Conservation (phyloP, 2,329 filamentous ascomycete species). For the Penicillium carneum region DNA sequence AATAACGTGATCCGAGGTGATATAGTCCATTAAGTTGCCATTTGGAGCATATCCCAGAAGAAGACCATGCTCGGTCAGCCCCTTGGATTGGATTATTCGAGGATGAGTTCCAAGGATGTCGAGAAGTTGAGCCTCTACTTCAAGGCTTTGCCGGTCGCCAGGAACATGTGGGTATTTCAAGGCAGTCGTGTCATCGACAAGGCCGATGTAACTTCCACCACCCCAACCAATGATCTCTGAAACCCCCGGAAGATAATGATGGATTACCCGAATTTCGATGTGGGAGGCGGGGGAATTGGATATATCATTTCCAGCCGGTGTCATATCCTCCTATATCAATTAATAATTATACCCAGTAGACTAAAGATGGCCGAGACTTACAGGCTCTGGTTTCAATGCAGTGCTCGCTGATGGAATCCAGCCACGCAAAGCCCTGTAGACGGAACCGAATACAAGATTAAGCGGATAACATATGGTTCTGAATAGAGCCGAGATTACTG, state of each 20-base stretch:
- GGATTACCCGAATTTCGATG: constrained; percentile 9
- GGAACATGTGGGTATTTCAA: constrained; percentile 25
- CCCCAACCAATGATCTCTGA: constrained; percentile 26
- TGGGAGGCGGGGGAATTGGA: not conserved
- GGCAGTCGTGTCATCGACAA: constrained; percentile 21
- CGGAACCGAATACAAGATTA: no score
- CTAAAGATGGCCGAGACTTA: no score
- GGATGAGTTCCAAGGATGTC: constrained; percentile 22
- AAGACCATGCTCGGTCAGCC: constrained; percentile 25
- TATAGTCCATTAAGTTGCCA: constrained; percentile 19
- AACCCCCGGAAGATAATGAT: constrained; percentile 23
- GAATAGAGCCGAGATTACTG: no score
- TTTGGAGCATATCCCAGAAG: constrained; percentile 21
- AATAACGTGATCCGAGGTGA: constrained; percentile 7
- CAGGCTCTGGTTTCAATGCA: no score
- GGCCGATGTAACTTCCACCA: constrained; percentile 20
- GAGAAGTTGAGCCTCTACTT: constrained; percentile 24
- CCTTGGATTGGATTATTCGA: constrained; percentile 19
- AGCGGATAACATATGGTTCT: no score
- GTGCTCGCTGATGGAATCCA: no score
- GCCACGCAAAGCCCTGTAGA: no score
- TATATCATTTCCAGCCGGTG: no score
- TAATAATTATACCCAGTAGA: no score
- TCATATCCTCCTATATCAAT: no score
- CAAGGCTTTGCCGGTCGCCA: constrained; percentile 16